phyloP scores from a whole-genome alignment of 2,329 filamentous ascomycete species.

The Colletotrichum chrysophilum region DNA sequence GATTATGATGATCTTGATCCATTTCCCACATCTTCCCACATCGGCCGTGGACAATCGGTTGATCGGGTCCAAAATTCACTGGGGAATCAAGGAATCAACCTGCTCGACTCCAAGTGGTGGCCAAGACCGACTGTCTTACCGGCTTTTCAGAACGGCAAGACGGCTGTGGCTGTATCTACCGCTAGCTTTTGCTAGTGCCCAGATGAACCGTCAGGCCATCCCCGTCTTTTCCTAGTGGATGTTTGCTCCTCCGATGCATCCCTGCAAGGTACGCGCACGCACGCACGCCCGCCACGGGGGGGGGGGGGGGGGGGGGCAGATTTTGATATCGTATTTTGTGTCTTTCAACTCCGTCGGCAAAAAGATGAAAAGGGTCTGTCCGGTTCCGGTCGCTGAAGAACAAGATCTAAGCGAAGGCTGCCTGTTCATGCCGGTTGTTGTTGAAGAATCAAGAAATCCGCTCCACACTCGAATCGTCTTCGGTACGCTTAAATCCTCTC shows the following conservation, averaged over 20 bases:
- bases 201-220: background rate
- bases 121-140: background rate
- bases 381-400: background rate
- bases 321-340: background rate
- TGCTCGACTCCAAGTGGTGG: background rate
- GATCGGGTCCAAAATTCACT: background rate
- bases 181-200: background rate
- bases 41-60: background rate
- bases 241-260: background rate
- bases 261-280: background rate
- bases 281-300: background rate
- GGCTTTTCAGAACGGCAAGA: background rate
- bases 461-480: background rate
- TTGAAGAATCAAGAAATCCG: background rate
- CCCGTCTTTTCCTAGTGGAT: background rate
- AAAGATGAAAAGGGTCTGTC: background rate
- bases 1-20: slow-evolving; percentile 8
- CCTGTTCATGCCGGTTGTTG: background rate
- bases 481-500: background rate
- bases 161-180: slow-evolving; percentile 7
- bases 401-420: background rate
- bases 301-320: background rate
- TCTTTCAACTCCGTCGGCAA: background rate
- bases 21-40: background rate
- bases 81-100: background rate